Evolutionary conservation across 169 alveolate species (phyloP), one percentile per base, ranked within the genome.

Genomic region (Plasmodium malariae): DNA sequence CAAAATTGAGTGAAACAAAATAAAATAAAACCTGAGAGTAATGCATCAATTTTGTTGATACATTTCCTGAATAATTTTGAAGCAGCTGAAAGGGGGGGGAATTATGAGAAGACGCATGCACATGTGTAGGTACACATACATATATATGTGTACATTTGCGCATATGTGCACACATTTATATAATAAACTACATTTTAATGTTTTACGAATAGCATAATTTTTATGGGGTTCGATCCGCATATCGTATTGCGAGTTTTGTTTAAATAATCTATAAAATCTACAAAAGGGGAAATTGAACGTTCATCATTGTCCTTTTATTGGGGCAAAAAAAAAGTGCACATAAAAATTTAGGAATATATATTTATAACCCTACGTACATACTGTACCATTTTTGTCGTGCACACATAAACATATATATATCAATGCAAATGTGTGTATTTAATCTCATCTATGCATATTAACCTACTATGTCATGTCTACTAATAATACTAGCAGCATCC

Each of bases 221-320:
- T 85, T 32, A 98, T 98, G 17, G 99, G 99, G 88, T 97, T 94
- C 76, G 99, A 92, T 28, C 99, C 99, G 88, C 99, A 98, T 36
- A 98, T 97, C 0, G 99, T 98, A 93, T 98, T 98, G 70, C 92
- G 95, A n/a, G 99, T 97, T 67, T 93, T 85, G 49, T 89, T 87
- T 40, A 98, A 86, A 90, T 98, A 98, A 36, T 94, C 62, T 24
- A 89, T 92, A 85, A 96, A 97, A 28, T 89, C 97, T 92, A 93
- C 85, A 12, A 68, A 68, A 45, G 17, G 36, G 9, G 17, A 17
- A 48, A 48, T 14, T 48, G 12, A 0, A 0, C 19, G n/a, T 48
- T 48, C n/a, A 14, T 48, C 12, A 43, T 40, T 40, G 51, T 40
- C 9, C 51, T 40, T 9, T 40, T 9, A 40, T 40, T 9, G 9